These are phyloP conservation scores for Adansonia digitata DNA, from an alignment of 345 rosid species.

Conservation along the genomic window DNA sequence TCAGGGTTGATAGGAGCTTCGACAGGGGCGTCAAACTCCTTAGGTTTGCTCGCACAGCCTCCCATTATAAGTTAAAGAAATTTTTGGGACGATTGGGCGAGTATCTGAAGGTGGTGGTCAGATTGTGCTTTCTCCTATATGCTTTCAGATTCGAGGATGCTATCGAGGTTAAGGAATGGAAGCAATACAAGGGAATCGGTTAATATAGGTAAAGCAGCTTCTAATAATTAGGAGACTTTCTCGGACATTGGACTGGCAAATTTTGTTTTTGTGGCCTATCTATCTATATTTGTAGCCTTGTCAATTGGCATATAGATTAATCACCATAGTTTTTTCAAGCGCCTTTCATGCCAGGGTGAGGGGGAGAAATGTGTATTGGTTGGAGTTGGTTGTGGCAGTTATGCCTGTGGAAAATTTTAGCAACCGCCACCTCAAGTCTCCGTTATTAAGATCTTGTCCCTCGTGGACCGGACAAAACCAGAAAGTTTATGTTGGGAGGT, in stretches of 20 bases:
- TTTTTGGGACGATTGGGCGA: slow-evolving; percentile 5
- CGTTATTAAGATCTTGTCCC: neutral
- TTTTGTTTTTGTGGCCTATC: neutral
- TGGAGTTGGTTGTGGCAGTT: neutral
- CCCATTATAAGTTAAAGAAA: slow-evolving; percentile 32
- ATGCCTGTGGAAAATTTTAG: neutral
- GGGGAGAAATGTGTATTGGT: neutral
- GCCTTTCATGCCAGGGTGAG: neutral
- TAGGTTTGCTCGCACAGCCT: slow-evolving; percentile 52
- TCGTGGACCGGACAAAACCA: too few relatives aligned
- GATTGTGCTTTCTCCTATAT: neutral
- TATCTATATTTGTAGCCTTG: slow-evolving; percentile 6
- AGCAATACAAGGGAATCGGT: neutral
- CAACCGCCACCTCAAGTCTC: neutral
- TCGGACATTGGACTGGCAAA: neutral
- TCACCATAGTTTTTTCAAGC: neutral
- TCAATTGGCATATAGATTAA: neutral
- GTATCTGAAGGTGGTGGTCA: neutral
- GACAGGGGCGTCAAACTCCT: slow-evolving; percentile 32
- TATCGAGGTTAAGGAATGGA: slow-evolving; percentile 1
- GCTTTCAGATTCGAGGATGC: neutral
- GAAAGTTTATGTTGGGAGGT: too few relatives aligned
- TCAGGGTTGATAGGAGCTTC: slow-evolving; percentile 23
- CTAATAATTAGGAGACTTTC: slow-evolving; percentile 15
- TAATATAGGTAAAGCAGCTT: slow-evolving; percentile 14